Base-by-base conservation (phyloP, 169 alveolate genomes). In the Plasmodium gaboni region DNA sequence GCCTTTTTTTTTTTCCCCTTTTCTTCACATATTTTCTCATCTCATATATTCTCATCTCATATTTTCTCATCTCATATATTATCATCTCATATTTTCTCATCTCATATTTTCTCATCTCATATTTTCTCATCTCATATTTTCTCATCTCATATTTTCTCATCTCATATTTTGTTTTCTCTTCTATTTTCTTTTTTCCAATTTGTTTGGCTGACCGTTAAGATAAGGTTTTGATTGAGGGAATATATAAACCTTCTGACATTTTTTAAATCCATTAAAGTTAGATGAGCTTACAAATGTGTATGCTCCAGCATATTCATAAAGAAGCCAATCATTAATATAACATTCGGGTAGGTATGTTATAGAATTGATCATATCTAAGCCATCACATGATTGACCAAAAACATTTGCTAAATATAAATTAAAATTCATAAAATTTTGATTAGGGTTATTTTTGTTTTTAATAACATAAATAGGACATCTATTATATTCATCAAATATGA, bases 331-430 rank as follows among this genome's bases (percentile, higher is more conserved):
- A 28, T 70, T 85, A 17, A 85, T 85, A 51, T 70, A 26, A 53
- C 92, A 85, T 26, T 71, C 87, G 9, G 92, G 92, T 24, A 85
- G 32, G 53, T 85, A 85, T 0, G 92, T 85, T n/a, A 60, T 60
- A n/a, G 85, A 68, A 15, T 46, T 85, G 5, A 85, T 85, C 92
- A 85, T 85, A 42, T 85, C 92, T 12, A 85, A 51, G 0, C 92
- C 92, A 70, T 85, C 92, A 85, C 92, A 85, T 12, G 92, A 85
- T 9, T 85, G 92, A 2, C 92, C 92, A 60, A 69, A 85, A 6
- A 85, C 71, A 59, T 68, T 85, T 8, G 92, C 74, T 51, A 70
- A 53, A 53, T 85, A 85, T 5, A 69, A 53, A 17, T 76, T 76
- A 2, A 60, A 68, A 61, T 42, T 55, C 22, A 15, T 51, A 51